Conservation (phyloP, 2,329 filamentous ascomycete genomes). For the Peltaster fructicola region DNA sequence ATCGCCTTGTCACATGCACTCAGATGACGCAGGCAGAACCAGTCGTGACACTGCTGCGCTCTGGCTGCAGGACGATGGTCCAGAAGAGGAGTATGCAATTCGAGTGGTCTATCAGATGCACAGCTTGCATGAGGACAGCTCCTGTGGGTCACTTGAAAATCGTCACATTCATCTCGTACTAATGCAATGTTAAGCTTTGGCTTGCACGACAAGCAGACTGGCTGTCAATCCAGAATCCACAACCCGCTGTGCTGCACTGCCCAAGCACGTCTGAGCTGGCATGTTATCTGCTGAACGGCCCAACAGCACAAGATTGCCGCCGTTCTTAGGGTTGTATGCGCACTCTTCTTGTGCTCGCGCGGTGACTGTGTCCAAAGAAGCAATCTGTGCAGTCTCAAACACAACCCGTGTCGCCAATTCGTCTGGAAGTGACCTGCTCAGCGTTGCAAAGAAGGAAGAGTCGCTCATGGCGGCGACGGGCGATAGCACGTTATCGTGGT, state of each 20-base stretch:
- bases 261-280: slow-evolving; percentile 33
- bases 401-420: slow-evolving; percentile 37
- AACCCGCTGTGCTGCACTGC: slow-evolving; percentile 42
- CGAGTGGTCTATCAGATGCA: too few species aligned
- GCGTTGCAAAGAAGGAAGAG: slow-evolving; percentile 36
- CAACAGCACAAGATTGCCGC: slow-evolving; percentile 53
- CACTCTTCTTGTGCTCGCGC: slow-evolving; percentile 41
- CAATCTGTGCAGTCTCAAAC: slow-evolving; percentile 33
- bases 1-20: too few species aligned
- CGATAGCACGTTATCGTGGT: too few species aligned
- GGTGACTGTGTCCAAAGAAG: slow-evolving; percentile 29
- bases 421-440: slow-evolving; percentile 37
- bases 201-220: slow-evolving; percentile 55
- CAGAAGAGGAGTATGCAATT: too few species aligned
- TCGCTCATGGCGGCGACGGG: too few species aligned
- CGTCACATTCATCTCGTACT: slow-evolving; percentile 3
- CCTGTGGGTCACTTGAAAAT: not conserved
- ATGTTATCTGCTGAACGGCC: slow-evolving; percentile 31
- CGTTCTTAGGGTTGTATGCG: slow-evolving; percentile 43
- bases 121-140: too few species aligned
- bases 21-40: too few species aligned
- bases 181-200: slow-evolving; percentile 20
- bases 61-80: too few species aligned
- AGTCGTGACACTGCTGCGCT: too few species aligned
- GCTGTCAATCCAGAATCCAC: slow-evolving; percentile 41